A percentile compares a stretch with the other conserved stretches of the same genome.
These are phyloP conservation scores for Furcasterigmium sp. DNA, from an alignment of 2,329 filamentous ascomycete genomes.

Conservation along the genomic window DNA sequence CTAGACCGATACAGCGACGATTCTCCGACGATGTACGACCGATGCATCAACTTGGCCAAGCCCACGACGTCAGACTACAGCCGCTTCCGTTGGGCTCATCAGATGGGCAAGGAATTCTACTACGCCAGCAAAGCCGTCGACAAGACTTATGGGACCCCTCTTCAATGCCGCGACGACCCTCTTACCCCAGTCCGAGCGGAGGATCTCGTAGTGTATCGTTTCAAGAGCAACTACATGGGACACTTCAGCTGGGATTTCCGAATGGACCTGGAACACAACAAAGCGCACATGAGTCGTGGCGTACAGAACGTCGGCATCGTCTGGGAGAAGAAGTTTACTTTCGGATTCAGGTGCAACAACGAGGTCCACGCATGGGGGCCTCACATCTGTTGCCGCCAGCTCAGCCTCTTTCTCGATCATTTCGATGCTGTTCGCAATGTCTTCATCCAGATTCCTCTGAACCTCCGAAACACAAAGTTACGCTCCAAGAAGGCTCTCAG, in stretches of 20 bases:
- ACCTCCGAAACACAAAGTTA: slow-evolving; percentile 15
- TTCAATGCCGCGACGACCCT: not conserved
- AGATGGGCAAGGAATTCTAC: not conserved
- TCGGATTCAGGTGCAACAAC: not conserved
- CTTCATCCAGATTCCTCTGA: slow-evolving; percentile 20
- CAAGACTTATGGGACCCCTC: not conserved
- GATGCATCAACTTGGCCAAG: not conserved
- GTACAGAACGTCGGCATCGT: not conserved
- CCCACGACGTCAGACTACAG: not conserved
- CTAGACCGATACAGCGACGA: not conserved
- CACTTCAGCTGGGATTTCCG: not conserved
- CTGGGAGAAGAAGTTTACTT: not conserved
- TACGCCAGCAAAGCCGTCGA: not conserved
- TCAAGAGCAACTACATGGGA: not conserved
- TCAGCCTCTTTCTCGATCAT: not conserved
- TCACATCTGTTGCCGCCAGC: not conserved
- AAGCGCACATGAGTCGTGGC: not conserved
- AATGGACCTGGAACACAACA: not conserved
- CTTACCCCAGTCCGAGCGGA: not conserved
- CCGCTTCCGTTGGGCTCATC: not conserved
- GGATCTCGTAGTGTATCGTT: slow-evolving; percentile 1
- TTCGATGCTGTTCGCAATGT: not conserved
- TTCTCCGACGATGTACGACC: too few relatives aligned
- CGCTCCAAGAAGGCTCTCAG: not conserved
- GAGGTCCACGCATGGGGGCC: slow-evolving; percentile 2